A percentile compares a stretch with the other conserved stretches of the same genome.
These are phyloP conservation scores for Miscanthus sacchariflorus DNA, from an alignment of 202 grass and related monocot genomes.

Conservation along the genomic window DNA sequence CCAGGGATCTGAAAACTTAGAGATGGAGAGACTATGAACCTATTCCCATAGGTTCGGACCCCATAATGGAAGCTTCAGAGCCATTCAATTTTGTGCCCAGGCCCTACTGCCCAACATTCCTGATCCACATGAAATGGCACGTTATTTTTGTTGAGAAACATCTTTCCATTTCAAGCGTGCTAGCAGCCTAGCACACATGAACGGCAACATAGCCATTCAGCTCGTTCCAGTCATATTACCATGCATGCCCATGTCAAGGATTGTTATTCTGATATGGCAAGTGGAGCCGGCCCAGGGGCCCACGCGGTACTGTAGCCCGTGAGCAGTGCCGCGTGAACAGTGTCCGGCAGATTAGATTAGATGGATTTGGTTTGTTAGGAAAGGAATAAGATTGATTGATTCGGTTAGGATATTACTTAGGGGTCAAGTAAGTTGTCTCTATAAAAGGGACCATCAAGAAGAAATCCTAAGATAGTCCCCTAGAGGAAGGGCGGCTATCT, in stretches of 20 bases:
- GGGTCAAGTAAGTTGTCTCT: no score
- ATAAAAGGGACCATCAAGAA: no score
- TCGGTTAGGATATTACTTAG: no score
- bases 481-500: no score
- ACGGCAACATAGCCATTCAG: neutral
- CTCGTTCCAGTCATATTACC: constrained; percentile 10
- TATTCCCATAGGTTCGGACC: neutral
- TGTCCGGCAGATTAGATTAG: no score
- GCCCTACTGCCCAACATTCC: neutral
- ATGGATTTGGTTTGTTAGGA: no score
- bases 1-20: constrained; percentile 12
- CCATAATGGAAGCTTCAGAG: neutral
- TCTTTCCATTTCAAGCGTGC: neutral
- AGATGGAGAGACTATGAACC: constrained; percentile 4
- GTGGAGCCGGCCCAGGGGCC: no score
- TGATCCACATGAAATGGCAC: neutral
- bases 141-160: neutral
- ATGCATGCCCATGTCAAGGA: constrained; percentile 7
- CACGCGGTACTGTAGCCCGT: no score
- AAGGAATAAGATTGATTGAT: no score
- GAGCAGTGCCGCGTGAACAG: no score
- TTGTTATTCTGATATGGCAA: neutral
- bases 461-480: no score
- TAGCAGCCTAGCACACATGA: neutral
- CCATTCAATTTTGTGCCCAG: constrained; percentile 15